phyloP scores from a whole-genome alignment of 2,329 filamentous ascomycete genomes.

The Dryadomyces sulphureus region DNA sequence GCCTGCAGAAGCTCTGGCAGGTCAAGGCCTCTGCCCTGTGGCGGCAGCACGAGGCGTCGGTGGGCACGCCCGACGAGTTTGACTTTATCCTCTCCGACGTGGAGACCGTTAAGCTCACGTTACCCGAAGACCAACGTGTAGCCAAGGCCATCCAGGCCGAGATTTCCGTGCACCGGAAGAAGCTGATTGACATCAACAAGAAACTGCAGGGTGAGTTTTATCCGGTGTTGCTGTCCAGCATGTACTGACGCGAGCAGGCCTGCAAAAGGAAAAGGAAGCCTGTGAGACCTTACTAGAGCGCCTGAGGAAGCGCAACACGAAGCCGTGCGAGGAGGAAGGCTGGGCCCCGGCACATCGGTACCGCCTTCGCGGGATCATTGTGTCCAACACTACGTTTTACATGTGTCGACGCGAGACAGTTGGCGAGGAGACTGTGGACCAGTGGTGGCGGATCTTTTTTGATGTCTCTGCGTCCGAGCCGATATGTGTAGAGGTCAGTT shows the following conservation, averaged over 20 bases:
- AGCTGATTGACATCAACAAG: slow-evolving; percentile 7
- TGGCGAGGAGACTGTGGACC: slow-evolving; percentile 9
- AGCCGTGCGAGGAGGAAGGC: slow-evolving; percentile 9
- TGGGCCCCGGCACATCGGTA: slow-evolving; percentile 17
- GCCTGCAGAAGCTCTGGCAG: slow-evolving; percentile 12
- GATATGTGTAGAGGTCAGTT: slow-evolving; percentile 11
- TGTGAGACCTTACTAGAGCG: slow-evolving; percentile 3
- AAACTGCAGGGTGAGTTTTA: slow-evolving; percentile 4
- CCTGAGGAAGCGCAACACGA: slow-evolving; percentile 11
- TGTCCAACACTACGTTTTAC: slow-evolving; percentile 14
- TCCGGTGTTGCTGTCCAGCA: neutral
- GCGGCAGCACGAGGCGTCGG: slow-evolving; percentile 11
- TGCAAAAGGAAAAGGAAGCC: slow-evolving; percentile 4
- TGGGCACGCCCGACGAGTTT: slow-evolving; percentile 7
- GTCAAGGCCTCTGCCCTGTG: slow-evolving; percentile 10
- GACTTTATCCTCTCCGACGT: slow-evolving; percentile 12
- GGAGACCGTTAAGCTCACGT: slow-evolving; percentile 8
- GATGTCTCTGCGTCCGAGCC: slow-evolving; percentile 9
- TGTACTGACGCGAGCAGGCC: too few species aligned
- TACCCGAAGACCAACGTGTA: slow-evolving; percentile 9
- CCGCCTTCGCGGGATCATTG: slow-evolving; percentile 17
- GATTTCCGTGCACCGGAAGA: slow-evolving; percentile 9
- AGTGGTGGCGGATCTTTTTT: slow-evolving; percentile 17
- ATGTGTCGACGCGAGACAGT: slow-evolving; percentile 13
- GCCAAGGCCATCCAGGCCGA: slow-evolving; percentile 10